Percentiles rank a stretch among this genome's conserved stretches.
Conservation (phyloP, 1,284 basidiomycete genomes). For the Coriolopsis trogii region DNA sequence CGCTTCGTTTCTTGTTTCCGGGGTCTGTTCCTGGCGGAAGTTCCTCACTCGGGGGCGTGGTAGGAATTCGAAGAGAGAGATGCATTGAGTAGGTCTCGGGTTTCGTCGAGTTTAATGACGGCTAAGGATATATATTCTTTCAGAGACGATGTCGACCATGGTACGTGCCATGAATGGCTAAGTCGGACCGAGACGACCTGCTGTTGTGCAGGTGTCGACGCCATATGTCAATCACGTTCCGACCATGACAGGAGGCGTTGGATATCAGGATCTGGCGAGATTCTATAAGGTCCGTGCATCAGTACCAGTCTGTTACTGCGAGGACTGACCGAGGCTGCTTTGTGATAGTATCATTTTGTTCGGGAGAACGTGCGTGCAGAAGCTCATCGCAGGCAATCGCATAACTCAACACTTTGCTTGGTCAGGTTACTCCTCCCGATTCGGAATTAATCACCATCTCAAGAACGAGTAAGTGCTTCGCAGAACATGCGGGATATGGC, state of each 20-base stretch:
- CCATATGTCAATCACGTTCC: slow-evolving; percentile 53
- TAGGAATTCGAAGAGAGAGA: slow-evolving; percentile 48
- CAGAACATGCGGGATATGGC: too few relatives aligned
- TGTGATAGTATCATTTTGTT: slow-evolving; percentile 45
- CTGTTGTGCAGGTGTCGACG: slow-evolving; percentile 40
- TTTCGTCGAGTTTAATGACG: neutral
- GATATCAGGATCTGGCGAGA: slow-evolving; percentile 42
- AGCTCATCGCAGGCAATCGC: too few relatives aligned
- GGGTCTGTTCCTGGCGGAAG: neutral
- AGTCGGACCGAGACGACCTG: neutral
- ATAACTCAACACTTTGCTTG: neutral
- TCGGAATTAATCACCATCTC: slow-evolving; percentile 47
- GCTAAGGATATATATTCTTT: neutral
- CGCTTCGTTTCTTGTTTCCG: neutral
- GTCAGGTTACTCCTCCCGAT: slow-evolving; percentile 44
- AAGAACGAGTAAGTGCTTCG: slow-evolving; percentile 40
- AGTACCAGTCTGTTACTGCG: neutral
- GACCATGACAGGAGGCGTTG: slow-evolving; percentile 50
- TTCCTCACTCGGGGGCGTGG: neutral
- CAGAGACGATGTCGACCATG: slow-evolving; percentile 51
- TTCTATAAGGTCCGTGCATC: slow-evolving; percentile 44
- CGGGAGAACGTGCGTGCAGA: slow-evolving; percentile 32
- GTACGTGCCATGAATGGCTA: slow-evolving; percentile 23
- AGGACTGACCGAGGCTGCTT: neutral
- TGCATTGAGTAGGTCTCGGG: slow-evolving; percentile 37